Evolutionary conservation across 768 basidiomycete genomes (phyloP), one percentile per base, ranked within the genome.

Genomic region (Macrolepiota albuminosa): DNA sequence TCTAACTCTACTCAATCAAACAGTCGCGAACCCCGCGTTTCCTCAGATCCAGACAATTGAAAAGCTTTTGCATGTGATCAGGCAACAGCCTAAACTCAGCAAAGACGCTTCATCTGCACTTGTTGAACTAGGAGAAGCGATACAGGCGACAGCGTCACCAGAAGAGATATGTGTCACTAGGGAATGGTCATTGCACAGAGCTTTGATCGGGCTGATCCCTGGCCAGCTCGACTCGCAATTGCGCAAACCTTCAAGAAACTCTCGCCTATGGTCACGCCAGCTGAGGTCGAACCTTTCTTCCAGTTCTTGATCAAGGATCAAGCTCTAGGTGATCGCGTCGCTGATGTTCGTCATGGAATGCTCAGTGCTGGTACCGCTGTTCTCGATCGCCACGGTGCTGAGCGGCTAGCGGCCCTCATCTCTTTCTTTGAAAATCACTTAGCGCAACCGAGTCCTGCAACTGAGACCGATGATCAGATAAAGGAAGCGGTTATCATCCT

Each of bases 401-500:
- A 78, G 26, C 81, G 82, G 31, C 81, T 97, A 10, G 81, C 89
- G 16, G 81, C 79, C 1, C 82, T 99, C 45, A 91, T 98, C 62
- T 75, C 80, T 14, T 79, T 88, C 59, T 98, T 98, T 65, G 95
- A 98, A 75, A 74, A 75, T 0, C 87, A 90, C 70, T 82, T 98
- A 10, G 80, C 72, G 31, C 74, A 73, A 42, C 71, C 83, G 6
- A 78, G 75, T 55, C 74, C 85, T 1, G 80, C 84, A 0, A 86
- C 84, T 9, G 91, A 93, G 68, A 81, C 85, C 0, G 85, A 84
- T 5, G 96, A 98, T 69, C 85, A 87, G 61, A 91, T 95, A 73
- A 93, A 95, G 64, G 96, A 98, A 69, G 95, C 94, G 0, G 89
- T 96, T 6, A 89, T 98, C 58, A 95, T 98, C 67, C 81, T 98